A percentile compares a stretch with the other conserved stretches of the same genome.
phyloP scores from a whole-genome alignment of 441 rosid species.

The Francoa sonchifolia region DNA sequence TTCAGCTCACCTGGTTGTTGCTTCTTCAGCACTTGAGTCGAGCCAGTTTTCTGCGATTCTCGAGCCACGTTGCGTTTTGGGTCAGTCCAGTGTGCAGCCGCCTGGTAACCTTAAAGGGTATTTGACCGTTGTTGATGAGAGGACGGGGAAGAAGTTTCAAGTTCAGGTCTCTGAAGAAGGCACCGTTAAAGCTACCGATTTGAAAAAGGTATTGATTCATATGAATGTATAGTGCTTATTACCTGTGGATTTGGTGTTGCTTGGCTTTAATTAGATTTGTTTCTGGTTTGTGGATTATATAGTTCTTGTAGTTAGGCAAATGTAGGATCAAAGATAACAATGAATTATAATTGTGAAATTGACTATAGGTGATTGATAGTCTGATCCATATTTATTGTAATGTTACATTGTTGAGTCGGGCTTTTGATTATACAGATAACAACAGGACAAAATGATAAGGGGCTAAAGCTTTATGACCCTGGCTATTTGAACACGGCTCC shows the following conservation, averaged over 20 bases:
- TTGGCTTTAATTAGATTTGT: not conserved
- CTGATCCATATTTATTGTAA: too few relatives aligned
- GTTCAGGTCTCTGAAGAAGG: conserved; percentile 52
- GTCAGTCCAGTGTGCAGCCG: conserved; percentile 27
- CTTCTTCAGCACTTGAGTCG: conserved; percentile 11
- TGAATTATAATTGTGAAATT: too few relatives aligned
- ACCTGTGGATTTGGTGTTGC: not conserved
- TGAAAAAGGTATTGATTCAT: conserved; percentile 46
- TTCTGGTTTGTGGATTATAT: not conserved
- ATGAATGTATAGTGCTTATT: too few relatives aligned
- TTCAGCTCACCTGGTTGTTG: conserved; percentile 42
- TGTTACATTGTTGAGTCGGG: too few relatives aligned
- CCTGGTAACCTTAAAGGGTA: conserved; percentile 43
- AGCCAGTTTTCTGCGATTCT: conserved; percentile 15
- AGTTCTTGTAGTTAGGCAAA: not conserved
- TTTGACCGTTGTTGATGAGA: conserved; percentile 60
- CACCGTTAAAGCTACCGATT: conserved; percentile 62
- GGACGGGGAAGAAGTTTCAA: conserved; percentile 59
- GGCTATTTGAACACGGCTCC: conserved; percentile 94
- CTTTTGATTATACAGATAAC: conserved; percentile 34
- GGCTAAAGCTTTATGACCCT: conserved; percentile 77
- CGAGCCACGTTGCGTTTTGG: conserved; percentile 40
- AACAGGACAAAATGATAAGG: conserved; percentile 71
- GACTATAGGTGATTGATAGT: too few relatives aligned
- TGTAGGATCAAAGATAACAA: too few relatives aligned